These are phyloP conservation scores for Stentor roeselii DNA, from an alignment of 73 alveolate species.

Conservation along the genomic window DNA sequence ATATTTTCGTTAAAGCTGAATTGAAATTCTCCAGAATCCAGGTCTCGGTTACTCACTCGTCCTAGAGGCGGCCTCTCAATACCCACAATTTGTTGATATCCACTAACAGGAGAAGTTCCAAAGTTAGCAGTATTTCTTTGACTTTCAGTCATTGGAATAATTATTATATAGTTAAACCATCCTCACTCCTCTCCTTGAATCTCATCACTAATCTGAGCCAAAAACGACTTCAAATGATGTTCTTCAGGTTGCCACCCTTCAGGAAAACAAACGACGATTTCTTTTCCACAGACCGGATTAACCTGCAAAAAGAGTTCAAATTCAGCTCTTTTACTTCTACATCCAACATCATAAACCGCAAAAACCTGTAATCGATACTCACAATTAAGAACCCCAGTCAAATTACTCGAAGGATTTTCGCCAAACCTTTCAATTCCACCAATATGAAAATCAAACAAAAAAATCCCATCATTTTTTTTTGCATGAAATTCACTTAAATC, in stretches of 20 bases:
- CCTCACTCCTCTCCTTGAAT: too few species aligned
- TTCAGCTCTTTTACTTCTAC: constrained; percentile 23
- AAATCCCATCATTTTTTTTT: neutral
- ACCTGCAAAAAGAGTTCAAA: neutral
- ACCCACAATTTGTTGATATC: too few species aligned
- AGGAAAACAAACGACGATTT: neutral
- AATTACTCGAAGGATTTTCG: neutral
- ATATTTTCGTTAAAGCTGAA: too few species aligned
- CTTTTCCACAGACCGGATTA: neutral
- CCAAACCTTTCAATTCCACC: neutral
- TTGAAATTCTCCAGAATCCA: too few species aligned
- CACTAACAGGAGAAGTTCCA: too few species aligned
- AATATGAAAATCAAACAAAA: neutral
- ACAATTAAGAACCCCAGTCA: neutral
- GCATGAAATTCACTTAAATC: neutral
- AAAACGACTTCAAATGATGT: neutral
- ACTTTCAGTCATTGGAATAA: too few species aligned
- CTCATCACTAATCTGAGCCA: too few species aligned
- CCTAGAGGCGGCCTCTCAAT: too few species aligned
- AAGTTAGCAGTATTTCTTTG: too few species aligned
- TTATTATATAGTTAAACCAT: too few species aligned
- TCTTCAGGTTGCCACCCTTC: constrained; percentile 9
- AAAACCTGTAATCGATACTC: neutral
- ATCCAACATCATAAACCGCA: constrained; percentile 23
- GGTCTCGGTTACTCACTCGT: too few species aligned